Conservation (phyloP, 495 filamentous ascomycete genomes). For the Aspergillus diversus region DNA sequence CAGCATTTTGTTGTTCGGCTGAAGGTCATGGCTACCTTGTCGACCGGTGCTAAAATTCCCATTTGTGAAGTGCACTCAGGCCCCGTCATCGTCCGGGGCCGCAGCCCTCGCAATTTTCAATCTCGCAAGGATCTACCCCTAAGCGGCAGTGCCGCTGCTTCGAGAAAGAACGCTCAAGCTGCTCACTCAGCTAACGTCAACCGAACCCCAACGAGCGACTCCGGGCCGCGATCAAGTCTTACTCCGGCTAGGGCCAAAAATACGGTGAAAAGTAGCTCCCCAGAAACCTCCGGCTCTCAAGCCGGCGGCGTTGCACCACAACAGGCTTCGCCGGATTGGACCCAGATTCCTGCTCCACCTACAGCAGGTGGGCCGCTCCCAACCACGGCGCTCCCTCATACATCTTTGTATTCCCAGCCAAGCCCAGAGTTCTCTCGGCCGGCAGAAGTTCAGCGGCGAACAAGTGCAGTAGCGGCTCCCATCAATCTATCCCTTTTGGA, state of each 20-base stretch:
- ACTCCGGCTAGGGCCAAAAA: constrained; percentile 60
- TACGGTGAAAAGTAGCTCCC: constrained; percentile 44
- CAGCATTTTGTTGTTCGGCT: constrained; percentile 80
- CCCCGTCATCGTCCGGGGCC: constrained; percentile 76
- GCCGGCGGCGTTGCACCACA: constrained; percentile 38
- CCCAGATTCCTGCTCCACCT: constrained; percentile 39
- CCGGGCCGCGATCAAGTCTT: constrained; percentile 44
- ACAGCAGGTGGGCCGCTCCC: constrained; percentile 30
- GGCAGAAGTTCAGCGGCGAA: constrained; percentile 35
- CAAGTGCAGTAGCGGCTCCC: constrained; percentile 49
- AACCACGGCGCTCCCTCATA: constrained; percentile 37
- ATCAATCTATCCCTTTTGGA: constrained; percentile 78
- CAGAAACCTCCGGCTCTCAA: constrained; percentile 44
- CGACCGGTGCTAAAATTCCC: constrained; percentile 67
- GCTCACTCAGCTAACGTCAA: constrained; percentile 39
- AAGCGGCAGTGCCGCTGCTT: constrained; percentile 69
- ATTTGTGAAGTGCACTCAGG: constrained; percentile 74
- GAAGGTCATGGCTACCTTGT: constrained; percentile 71
- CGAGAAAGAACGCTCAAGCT: constrained; percentile 56
- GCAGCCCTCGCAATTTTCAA: constrained; percentile 80
- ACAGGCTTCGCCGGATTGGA: constrained; percentile 45
- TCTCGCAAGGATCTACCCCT: constrained; percentile 76
- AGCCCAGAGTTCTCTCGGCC: constrained; percentile 55
- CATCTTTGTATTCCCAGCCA: constrained; percentile 55
- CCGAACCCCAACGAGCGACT: constrained; percentile 54